Evolutionary conservation across 768 basidiomycete genomes (phyloP), one percentile per base, ranked within the genome.

Genomic region (Lyophyllum decastes): DNA sequence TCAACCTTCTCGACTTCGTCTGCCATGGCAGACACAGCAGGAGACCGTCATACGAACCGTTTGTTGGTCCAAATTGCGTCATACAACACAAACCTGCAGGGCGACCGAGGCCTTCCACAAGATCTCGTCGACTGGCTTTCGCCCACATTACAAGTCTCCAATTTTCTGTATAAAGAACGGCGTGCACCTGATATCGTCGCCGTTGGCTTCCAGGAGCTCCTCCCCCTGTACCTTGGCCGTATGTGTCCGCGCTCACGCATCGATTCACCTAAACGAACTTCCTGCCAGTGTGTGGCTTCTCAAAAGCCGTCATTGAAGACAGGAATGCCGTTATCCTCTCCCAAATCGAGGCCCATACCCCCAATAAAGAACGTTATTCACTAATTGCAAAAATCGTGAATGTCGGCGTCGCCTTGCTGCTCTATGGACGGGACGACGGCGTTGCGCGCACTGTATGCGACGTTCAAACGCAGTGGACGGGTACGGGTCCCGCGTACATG

Each of bases 81-180:
- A 2, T 97, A 95, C 76, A 97, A 97, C 68, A 94, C 94, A 6
- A 94, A 94, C 66, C 78, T 95, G 7, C 94, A 95, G 71, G 90
- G 88, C 6, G 79, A 84, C 17, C 72, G 76, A 25, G 89, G 88
- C 11, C 70, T 92, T 26, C 89, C 90, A 0, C 90, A 94, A 69
- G 89, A 95, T 67, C 81, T 98, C 46, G 91, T 95, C 2, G 89
- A 92, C 74, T 98, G 95, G 95, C 83, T 98, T 24, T 79, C 85
- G 2, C 94, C 95, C 26, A 90, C 91, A 0, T 73, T 94, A 9
- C 85, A 87, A 55, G 89, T 91, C 8, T 89, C 90, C 35, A 77
- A 77, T 52, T 87, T 92, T 73, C 84, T 92, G 30, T 79, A 87
- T 33, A 81, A 78, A 52, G 76, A 83, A 66, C 72, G 73, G 54